Percentiles rank a stretch among this genome's conserved stretches.
phyloP scores from a whole-genome alignment of 1,284 basidiomycete species.

The Exsudoporus floridanus region DNA sequence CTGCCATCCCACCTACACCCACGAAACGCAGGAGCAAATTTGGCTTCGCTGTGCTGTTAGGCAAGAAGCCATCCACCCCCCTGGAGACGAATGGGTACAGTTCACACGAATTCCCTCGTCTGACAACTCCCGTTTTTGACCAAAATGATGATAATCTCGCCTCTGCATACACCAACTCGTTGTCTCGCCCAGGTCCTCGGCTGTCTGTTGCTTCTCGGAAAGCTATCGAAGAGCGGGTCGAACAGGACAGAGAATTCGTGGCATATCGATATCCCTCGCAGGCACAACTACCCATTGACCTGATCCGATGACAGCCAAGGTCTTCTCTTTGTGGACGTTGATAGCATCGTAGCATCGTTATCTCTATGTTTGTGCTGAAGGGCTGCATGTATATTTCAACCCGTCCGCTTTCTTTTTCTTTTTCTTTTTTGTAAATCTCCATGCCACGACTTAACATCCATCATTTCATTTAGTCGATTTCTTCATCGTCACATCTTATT shows the following conservation, averaged over 20 bases:
- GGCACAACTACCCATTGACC: conserved; percentile 56
- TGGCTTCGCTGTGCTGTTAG: conserved; percentile 61
- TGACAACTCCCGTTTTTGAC: conserved; percentile 43
- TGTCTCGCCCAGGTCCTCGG: conserved; percentile 46
- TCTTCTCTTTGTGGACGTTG: not conserved
- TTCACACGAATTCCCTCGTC: conserved; percentile 46
- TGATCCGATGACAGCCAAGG: conserved; percentile 46
- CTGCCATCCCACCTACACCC: conserved; percentile 36
- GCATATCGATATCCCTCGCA: conserved; percentile 81
- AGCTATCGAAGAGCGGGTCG: conserved; percentile 72
- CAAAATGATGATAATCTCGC: conserved; percentile 45
- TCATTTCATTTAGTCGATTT: conserved; percentile 19
- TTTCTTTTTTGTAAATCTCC: conserved; percentile 24
- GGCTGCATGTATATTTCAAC: conserved; percentile 7
- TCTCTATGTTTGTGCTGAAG: conserved; percentile 2
- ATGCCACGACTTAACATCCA: conserved; percentile 21
- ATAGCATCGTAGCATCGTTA: conserved; percentile 7
- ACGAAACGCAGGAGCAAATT: conserved; percentile 71
- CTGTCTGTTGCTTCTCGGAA: conserved; percentile 65
- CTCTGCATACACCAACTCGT: conserved; percentile 44
- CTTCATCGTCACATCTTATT: conserved; percentile 18
- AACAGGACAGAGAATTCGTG: conserved; percentile 77
- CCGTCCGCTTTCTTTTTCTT: conserved; percentile 13
- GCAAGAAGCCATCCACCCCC: conserved; percentile 51
- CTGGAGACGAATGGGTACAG: conserved; percentile 40